Evolutionary conservation across 176 grass and related monocot species (phyloP).

Genomic region (Calamus simplicifolius): DNA sequence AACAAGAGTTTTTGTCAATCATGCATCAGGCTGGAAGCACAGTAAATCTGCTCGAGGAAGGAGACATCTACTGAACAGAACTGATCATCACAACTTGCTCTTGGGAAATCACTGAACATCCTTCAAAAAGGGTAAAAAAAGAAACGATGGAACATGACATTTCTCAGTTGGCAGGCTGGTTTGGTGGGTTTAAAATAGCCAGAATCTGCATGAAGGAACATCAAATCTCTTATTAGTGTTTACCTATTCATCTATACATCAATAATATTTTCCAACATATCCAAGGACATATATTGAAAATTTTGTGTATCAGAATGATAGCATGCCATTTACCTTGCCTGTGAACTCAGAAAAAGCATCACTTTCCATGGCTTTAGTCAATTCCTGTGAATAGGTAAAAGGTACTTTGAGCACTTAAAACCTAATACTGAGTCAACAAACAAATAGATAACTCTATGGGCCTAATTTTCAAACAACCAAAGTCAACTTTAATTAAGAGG

Average conservation of each 20-base stretch:
- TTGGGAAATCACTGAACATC: too few species aligned
- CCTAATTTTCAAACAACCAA: background rate
- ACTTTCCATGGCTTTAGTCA: background rate
- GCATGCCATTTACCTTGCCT: background rate
- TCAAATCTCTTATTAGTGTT: background rate
- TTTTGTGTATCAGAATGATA: background rate
- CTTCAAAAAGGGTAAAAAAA: too few species aligned
- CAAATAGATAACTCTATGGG: too few species aligned
- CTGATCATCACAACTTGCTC: too few species aligned
- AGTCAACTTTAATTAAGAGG: background rate
- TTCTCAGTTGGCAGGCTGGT: background rate
- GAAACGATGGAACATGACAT: too few species aligned
- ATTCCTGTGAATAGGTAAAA: background rate
- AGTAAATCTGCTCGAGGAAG: too few species aligned
- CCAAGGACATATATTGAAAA: background rate
- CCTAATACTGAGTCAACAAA: background rate
- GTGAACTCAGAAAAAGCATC: background rate
- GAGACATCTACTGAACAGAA: too few species aligned
- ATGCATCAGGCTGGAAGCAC: too few species aligned
- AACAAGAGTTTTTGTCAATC: too few species aligned
- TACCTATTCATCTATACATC: background rate
- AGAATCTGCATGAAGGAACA: constrained; percentile 1
- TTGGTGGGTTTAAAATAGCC: background rate
- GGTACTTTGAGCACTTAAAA: background rate
- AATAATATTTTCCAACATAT: background rate